Evolutionary conservation across 805 yeast genomes (phyloP).

Genomic region (Zygosaccharomyces gambellarensis): DNA sequence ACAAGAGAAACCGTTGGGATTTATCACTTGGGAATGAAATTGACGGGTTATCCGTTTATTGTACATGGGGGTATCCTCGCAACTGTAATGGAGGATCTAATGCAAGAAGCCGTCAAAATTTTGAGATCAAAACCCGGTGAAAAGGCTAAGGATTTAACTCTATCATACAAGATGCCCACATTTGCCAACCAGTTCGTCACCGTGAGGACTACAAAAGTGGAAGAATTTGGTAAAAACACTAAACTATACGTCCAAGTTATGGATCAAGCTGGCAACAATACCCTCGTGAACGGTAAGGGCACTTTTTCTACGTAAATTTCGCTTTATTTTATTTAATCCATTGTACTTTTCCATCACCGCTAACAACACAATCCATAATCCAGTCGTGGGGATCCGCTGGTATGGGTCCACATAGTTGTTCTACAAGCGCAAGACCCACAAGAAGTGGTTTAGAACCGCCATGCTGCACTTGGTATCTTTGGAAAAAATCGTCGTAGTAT

Average conservation of each 20-base stretch:
- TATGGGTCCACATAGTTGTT: constrained; percentile 26
- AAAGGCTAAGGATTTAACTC: constrained; percentile 38
- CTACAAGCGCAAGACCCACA: constrained; percentile 29
- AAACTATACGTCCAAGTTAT: constrained; percentile 44
- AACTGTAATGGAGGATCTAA: constrained; percentile 70
- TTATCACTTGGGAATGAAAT: constrained; percentile 68
- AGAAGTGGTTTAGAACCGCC: constrained; percentile 25
- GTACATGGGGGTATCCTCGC: constrained; percentile 88
- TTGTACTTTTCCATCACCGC: constrained; percentile 27
- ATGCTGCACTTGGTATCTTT: constrained; percentile 37
- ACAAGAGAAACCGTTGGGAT: constrained; percentile 60
- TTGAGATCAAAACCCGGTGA: constrained; percentile 31
- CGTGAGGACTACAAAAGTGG: constrained; percentile 47
- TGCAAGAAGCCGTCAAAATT: constrained; percentile 50
- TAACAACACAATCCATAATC: constrained; percentile 29
- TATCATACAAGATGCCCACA: constrained; percentile 64
- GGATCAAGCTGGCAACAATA: constrained; percentile 46
- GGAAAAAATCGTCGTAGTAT: constrained; percentile 74
- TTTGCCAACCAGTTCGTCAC: constrained; percentile 72
- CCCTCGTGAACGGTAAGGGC: constrained; percentile 56
- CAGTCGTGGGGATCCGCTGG: constrained; percentile 31
- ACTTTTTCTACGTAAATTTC: constrained; percentile 29
- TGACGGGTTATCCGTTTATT: constrained; percentile 83
- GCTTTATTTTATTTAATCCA: constrained; percentile 44
- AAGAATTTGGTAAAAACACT: constrained; percentile 33